These are phyloP conservation scores for Trichophyton schoenleinii DNA, from an alignment of 2,329 filamentous ascomycete genomes.

Conservation along the genomic window DNA sequence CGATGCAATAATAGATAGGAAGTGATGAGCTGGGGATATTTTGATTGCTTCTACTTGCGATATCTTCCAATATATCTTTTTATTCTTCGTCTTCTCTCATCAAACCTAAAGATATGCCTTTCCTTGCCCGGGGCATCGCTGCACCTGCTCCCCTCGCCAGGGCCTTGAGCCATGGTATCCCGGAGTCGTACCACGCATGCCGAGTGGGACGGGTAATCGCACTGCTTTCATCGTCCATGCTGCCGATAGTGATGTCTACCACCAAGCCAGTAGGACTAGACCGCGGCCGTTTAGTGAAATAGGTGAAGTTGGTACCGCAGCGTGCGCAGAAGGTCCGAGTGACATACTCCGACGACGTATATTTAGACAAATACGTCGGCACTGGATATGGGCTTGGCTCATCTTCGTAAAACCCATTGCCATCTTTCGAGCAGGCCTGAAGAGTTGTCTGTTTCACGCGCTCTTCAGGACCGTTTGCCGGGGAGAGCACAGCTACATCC, in stretches of 20 bases:
- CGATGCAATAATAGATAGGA: too few relatives aligned
- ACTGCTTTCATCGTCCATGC: constrained; percentile 16
- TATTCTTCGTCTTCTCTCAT: not conserved
- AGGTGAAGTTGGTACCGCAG: constrained; percentile 18
- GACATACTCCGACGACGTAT: constrained; percentile 7
- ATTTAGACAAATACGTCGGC: not conserved
- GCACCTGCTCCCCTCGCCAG: not conserved
- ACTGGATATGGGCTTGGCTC: not conserved
- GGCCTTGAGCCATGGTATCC: constrained; percentile 16
- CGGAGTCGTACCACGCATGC: constrained; percentile 16
- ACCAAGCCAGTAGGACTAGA: constrained; percentile 6
- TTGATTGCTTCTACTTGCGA: not conserved
- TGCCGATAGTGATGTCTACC: constrained; percentile 18
- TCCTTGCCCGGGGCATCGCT: not conserved
- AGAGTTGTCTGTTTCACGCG: not conserved
- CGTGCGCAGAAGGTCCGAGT: constrained; percentile 19
- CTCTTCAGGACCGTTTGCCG: not conserved
- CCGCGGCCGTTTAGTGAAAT: constrained; percentile 11
- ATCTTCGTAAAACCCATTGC: not conserved
- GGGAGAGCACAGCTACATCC: constrained; percentile 9
- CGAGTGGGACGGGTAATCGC: constrained; percentile 14
- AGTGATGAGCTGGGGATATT: not conserved
- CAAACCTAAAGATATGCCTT: not conserved
- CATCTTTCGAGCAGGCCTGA: not conserved
- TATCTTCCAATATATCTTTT: not conserved